A percentile compares a stretch with the other conserved stretches of the same genome.
Evolutionary conservation across 1,139 yeast genomes (phyloP).

Genomic region (Candida neerlandica): DNA sequence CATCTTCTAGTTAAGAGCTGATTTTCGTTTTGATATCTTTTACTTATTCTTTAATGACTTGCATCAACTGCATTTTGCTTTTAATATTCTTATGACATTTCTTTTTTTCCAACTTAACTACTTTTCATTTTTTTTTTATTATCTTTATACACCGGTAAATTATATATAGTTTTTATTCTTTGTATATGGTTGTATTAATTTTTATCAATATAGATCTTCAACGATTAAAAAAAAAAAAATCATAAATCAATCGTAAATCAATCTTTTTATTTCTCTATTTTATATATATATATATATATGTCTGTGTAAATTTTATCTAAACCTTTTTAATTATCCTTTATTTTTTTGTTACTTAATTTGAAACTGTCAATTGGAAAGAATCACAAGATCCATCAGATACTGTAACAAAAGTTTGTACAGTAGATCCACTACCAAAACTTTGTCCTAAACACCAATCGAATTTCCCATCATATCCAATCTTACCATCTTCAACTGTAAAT

Average conservation of each 20-base stretch:
- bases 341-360: slow-evolving; percentile 1
- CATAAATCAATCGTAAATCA: no score
- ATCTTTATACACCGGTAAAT: background rate
- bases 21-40: slow-evolving; percentile 18
- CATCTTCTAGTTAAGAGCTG: no score
- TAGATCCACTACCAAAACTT: slow-evolving; percentile 41
- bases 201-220: slow-evolving; percentile 15
- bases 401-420: slow-evolving; percentile 53
- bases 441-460: slow-evolving; percentile 54
- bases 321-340: no score
- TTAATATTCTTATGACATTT: background rate
- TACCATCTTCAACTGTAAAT: slow-evolving; percentile 49
- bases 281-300: background rate
- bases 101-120: background rate
- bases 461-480: slow-evolving; percentile 65
- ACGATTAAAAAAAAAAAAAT: slow-evolving; percentile 12
- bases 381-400: slow-evolving; percentile 50
- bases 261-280: background rate
- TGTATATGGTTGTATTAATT: slow-evolving; percentile 2
- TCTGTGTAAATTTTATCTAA: background rate
- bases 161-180: slow-evolving; percentile 2
- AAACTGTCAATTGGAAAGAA: slow-evolving; percentile 13
- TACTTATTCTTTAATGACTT: slow-evolving; percentile 25
- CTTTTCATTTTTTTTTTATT: slow-evolving; percentile 23
- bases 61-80: slow-evolving; percentile 50